Evolutionary conservation across 306 rosid species (phyloP), one percentile per base, ranked within the genome.

Genomic region (Lathyrus oleraceus): DNA sequence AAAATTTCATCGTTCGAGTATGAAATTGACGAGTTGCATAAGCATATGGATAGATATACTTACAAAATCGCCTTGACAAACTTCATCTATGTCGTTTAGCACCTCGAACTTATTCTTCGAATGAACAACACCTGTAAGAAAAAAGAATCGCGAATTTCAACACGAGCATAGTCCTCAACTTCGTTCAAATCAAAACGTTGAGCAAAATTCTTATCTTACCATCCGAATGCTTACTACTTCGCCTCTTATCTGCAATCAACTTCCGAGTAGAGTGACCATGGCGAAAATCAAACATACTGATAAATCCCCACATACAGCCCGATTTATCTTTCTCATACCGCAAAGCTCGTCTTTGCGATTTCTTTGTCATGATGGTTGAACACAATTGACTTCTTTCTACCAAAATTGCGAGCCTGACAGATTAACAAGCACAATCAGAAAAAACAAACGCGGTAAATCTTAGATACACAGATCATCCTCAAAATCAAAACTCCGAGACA

Each of bases 221-320:
- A 43, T 63, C 61, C 57, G 77, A 73, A 27, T 81, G 86, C 81
- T 71, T 94, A 79, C 79, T 81, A 71, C 85, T 83, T 67, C 78
- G 87, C 67, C 87, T 95, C 83, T 56, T 91, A 73, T 91, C 96
- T 1, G 93, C 79, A 70, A 95, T 82, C 85, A 89, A 45, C 86
- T 91, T 95, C 77, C 84, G 79, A 69, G 84, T 69, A 61, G 84
- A 27, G 44, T 89, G 95, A 47, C 96, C 95, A 17, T 85, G 92
- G 80, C 99, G 96, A 74, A 95, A 91, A 84, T 95, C 97, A 67
- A 95, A 82, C 69, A 95, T 87, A 66, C 91, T 89, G 38, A 95
- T 95, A 74, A 95, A 87, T n/a, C 99, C 95, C 97, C 95, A 91
- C 92, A 95, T 95, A 67, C 99, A 95, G 47, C 99, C 97, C 2